These are phyloP conservation scores for Geotrichum restrictum DNA, from an alignment of 1,139 yeast species.

Conservation along the genomic window DNA sequence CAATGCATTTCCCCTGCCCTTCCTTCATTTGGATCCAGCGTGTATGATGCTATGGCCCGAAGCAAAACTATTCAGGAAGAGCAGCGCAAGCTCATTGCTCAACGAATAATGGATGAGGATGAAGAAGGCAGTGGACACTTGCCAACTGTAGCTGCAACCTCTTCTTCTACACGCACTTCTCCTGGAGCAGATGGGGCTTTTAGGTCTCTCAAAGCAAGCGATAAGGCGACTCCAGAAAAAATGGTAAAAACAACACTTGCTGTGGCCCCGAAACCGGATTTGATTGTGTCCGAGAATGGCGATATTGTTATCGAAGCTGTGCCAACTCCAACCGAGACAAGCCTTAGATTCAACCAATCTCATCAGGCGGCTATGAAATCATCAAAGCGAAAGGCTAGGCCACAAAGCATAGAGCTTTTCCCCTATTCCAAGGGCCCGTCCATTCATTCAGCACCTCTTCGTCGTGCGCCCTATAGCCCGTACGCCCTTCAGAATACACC, in stretches of 20 bases:
- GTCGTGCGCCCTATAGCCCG: slow-evolving; percentile 19
- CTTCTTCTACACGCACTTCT: too few species aligned
- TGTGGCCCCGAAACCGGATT: neutral
- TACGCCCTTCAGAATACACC: slow-evolving; percentile 6
- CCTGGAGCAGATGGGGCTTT: too few species aligned
- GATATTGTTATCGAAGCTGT: slow-evolving; percentile 21
- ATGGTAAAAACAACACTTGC: neutral
- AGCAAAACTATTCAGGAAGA: slow-evolving; percentile 33
- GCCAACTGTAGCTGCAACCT: neutral
- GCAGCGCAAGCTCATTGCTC: slow-evolving; percentile 38
- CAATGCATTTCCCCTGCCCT: slow-evolving; percentile 44
- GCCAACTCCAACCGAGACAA: slow-evolving; percentile 20
- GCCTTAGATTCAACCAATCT: neutral
- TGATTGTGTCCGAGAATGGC: slow-evolving; percentile 19
- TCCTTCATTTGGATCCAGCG: slow-evolving; percentile 30
- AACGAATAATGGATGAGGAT: slow-evolving; percentile 23
- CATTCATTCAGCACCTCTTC: slow-evolving; percentile 22
- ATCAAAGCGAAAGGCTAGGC: slow-evolving; percentile 13
- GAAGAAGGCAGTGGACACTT: neutral
- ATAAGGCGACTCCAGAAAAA: neutral
- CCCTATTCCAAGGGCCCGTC: slow-evolving; percentile 17
- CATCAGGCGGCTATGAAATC: slow-evolving; percentile 9
- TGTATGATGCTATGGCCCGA: slow-evolving; percentile 19
- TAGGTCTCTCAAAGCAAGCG: neutral
- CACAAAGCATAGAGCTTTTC: slow-evolving; percentile 14